Evolutionary conservation across 2,329 filamentous ascomycete species (phyloP).

Genomic region (Herpomyces periplanetae): DNA sequence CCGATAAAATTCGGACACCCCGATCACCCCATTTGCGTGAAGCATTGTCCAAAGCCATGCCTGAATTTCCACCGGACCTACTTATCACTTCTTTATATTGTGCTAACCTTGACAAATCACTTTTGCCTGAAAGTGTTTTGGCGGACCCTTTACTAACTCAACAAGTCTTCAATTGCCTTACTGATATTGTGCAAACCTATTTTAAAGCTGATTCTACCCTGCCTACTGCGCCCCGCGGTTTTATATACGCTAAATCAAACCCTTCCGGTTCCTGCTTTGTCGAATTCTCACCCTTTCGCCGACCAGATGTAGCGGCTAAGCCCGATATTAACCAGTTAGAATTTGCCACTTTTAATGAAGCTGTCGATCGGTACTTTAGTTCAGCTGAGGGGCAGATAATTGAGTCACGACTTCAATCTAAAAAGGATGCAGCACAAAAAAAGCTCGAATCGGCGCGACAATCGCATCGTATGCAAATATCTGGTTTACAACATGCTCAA

Average conservation of each 20-base stretch:
- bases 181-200: no score
- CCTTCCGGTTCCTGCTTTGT: no score
- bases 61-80: constrained; percentile 51
- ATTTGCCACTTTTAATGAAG: constrained; percentile 56
- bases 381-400: constrained; percentile 78
- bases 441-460: constrained; percentile 49
- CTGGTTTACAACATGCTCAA: constrained; percentile 42
- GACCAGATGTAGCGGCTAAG: constrained; percentile 32
- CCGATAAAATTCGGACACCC: no score
- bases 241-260: no score
- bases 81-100: constrained; percentile 46
- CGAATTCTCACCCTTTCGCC: constrained; percentile 75
- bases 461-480: constrained; percentile 51
- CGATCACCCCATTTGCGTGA: no score
- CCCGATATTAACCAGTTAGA: constrained; percentile 24
- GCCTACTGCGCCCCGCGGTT: no score
- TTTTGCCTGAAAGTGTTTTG: constrained; percentile 26
- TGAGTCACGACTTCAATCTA: constrained; percentile 40
- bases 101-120: constrained; percentile 23
- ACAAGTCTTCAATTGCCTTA: no score
- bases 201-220: no score
- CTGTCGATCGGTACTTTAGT: constrained; percentile 85
- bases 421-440: constrained; percentile 36
- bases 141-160: no score
- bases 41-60: constrained; percentile 42